Evolutionary conservation across 75 land plant genomes (phyloP).

Genomic region (Picea sitchensis): DNA sequence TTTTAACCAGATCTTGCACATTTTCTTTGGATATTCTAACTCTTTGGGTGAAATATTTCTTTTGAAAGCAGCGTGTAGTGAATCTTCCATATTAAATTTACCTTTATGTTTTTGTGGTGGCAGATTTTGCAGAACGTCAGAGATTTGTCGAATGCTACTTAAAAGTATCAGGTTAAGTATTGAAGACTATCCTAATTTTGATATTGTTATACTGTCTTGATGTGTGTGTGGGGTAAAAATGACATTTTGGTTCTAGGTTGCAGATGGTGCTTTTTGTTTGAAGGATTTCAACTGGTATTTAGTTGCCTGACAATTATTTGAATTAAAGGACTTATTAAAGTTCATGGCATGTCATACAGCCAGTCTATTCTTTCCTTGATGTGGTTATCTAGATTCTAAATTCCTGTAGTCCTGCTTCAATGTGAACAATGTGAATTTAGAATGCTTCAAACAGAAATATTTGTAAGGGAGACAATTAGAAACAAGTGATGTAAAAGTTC

Average conservation of each 20-base stretch:
- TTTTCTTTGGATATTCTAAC: not conserved
- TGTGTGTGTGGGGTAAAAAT: not conserved
- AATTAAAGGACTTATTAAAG: not conserved
- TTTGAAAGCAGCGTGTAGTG: not conserved
- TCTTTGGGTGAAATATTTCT: not conserved
- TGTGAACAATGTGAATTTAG: too few species aligned
- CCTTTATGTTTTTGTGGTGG: not conserved
- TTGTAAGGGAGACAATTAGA: too few species aligned
- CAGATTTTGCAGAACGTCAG: conserved; percentile 22
- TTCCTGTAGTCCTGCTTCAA: too few species aligned
- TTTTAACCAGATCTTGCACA: not conserved
- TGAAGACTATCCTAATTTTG: not conserved
- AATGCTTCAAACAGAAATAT: too few species aligned
- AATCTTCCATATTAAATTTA: not conserved
- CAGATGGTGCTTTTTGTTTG: not conserved
- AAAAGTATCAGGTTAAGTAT: conserved; percentile 25
- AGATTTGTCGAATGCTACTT: conserved; percentile 15
- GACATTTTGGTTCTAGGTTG: not conserved
- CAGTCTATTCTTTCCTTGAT: too few species aligned
- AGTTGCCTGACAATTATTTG: not conserved
- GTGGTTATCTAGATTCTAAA: too few species aligned
- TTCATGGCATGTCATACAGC: not conserved
- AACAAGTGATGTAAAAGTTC: too few species aligned
- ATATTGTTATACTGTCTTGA: not conserved
- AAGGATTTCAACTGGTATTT: not conserved